phyloP scores from a whole-genome alignment of 345 rosid species.

The Salix arbutifolia region DNA sequence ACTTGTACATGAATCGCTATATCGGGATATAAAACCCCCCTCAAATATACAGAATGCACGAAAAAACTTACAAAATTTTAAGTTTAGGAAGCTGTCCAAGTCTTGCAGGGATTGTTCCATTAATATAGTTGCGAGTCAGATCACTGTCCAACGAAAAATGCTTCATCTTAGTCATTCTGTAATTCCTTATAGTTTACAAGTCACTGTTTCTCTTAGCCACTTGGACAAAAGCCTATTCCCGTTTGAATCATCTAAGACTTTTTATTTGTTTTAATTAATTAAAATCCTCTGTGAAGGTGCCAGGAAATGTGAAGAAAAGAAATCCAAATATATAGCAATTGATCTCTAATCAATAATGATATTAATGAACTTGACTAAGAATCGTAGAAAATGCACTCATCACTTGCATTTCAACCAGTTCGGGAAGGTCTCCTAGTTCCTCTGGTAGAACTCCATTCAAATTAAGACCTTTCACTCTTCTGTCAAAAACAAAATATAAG shows the following conservation, averaged over 20 bases:
- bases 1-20: not conserved
- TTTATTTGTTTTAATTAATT: too few relatives aligned
- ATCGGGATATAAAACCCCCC: not conserved
- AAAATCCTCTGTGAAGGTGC: not conserved
- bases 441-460: constrained; percentile 57
- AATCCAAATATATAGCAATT: too few relatives aligned
- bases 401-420: constrained; percentile 51
- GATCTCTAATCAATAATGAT: not conserved
- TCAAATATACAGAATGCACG: not conserved
- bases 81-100: constrained; percentile 49
- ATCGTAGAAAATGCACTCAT: not conserved
- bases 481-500: constrained; percentile 18
- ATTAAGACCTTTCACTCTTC: constrained; percentile 47
- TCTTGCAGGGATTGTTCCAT: constrained; percentile 61
- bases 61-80: constrained; percentile 39
- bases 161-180: not conserved
- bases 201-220: not conserved
- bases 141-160: constrained; percentile 43
- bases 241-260: too few relatives aligned
- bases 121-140: constrained; percentile 60
- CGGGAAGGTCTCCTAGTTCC: constrained; percentile 59
- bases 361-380: not conserved
- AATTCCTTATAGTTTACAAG: not conserved
- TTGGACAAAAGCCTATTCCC: not conserved
- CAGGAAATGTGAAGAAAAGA: too few relatives aligned